Evolutionary conservation across 192 early-diverging fungal genomes (phyloP).

Genomic region (Spizellomyces sp.): DNA sequence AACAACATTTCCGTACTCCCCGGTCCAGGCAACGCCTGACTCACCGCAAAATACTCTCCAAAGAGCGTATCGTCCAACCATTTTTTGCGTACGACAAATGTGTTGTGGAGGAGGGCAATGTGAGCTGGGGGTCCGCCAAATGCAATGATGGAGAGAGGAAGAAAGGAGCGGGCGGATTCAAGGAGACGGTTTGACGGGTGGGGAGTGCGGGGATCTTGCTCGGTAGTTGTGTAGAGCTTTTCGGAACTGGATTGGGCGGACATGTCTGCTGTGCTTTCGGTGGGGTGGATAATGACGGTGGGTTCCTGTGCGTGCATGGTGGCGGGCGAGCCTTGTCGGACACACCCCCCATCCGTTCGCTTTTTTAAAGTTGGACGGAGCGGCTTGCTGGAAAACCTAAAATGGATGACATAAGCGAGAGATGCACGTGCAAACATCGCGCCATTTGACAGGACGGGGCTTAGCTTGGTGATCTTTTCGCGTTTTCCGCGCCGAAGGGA

Average conservation of each 20-base stretch:
- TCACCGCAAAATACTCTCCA: conserved; percentile 67
- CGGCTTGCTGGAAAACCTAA: no score
- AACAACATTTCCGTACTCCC: conserved; percentile 43
- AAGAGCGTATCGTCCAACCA: conserved; percentile 62
- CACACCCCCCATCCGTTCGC: no score
- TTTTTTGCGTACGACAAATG: conserved; percentile 53
- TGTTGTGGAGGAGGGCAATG: conserved; percentile 57
- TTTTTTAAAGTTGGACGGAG: no score
- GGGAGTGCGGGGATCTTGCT: background rate
- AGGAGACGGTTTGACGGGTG: background rate
- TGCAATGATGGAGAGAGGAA: conserved; percentile 58
- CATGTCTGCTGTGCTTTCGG: no score
- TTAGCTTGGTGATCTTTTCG: no score
- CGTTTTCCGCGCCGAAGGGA: no score
- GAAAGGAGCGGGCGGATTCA: conserved; percentile 35
- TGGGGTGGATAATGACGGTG: no score
- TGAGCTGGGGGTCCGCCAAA: conserved; percentile 67
- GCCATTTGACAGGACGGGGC: no score
- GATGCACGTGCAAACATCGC: conserved; percentile 2
- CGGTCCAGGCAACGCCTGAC: conserved; percentile 64
- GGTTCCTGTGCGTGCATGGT: no score
- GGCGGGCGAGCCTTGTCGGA: no score
- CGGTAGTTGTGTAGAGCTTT: no score
- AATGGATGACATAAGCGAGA: background rate
- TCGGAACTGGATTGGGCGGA: no score